phyloP scores from a whole-genome alignment of 2,329 filamentous ascomycete species.

The Ascochyta pisi region DNA sequence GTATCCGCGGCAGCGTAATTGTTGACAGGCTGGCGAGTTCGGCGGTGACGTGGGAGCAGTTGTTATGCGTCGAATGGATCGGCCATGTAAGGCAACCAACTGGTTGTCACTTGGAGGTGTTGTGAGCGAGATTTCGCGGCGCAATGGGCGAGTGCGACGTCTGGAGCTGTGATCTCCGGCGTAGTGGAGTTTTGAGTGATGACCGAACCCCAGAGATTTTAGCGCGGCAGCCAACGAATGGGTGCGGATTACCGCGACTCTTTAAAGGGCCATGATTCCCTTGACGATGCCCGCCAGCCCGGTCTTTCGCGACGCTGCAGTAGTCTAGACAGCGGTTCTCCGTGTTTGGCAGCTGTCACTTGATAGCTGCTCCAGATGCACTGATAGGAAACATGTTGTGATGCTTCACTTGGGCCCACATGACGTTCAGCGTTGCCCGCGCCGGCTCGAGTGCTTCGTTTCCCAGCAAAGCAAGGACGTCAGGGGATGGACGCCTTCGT shows the following conservation, averaged over 20 bases:
- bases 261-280: slow-evolving; percentile 8
- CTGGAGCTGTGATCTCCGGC: slow-evolving; percentile 17
- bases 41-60: slow-evolving; percentile 19
- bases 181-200: slow-evolving; percentile 31
- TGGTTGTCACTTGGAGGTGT: slow-evolving; percentile 10
- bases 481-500: slow-evolving; percentile 19
- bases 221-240: slow-evolving; percentile 21
- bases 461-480: slow-evolving; percentile 20
- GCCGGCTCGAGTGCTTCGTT: not conserved
- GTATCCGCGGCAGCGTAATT: slow-evolving; percentile 26
- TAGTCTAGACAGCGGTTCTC: slow-evolving; percentile 8
- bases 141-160: slow-evolving; percentile 26
- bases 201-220: slow-evolving; percentile 30
- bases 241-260: slow-evolving; percentile 12
- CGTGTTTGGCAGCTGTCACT: slow-evolving; percentile 19
- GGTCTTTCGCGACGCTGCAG: slow-evolving; percentile 21
- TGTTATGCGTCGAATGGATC: slow-evolving; percentile 24
- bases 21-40: slow-evolving; percentile 23
- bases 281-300: slow-evolving; percentile 13
- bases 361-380: slow-evolving; percentile 1
- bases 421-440: slow-evolving; percentile 3
- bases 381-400: not conserved
- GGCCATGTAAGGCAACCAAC: slow-evolving; percentile 41
- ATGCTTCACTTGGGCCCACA: slow-evolving; percentile 21
- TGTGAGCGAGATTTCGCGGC: slow-evolving; percentile 23